Percentiles rank a stretch among this genome's conserved stretches.
Evolutionary conservation across 129 eudicot species (phyloP).

Genomic region (Mikania micrantha): DNA sequence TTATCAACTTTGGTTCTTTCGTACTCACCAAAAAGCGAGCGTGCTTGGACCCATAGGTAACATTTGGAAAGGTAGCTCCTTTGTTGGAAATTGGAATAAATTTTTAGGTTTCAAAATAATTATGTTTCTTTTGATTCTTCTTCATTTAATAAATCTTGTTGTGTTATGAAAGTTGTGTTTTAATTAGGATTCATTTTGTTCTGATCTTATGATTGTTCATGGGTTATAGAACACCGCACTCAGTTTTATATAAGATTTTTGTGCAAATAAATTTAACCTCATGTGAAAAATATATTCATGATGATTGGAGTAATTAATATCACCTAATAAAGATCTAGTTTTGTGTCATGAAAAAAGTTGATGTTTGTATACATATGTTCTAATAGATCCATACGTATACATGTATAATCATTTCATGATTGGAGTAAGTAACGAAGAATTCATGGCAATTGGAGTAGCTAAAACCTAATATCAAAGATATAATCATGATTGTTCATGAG

Average conservation of each 20-base stretch:
- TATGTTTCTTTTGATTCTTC: slow-evolving; percentile 11
- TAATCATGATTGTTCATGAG: too few species aligned
- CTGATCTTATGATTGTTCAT: neutral
- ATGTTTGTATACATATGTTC: neutral
- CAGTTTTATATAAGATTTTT: neutral
- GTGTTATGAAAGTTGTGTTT: slow-evolving; percentile 1
- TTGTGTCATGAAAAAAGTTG: slow-evolving; percentile 1
- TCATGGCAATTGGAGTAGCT: too few species aligned
- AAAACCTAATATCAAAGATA: too few species aligned
- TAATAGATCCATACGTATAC: neutral
- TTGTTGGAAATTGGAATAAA: slow-evolving; percentile 3
- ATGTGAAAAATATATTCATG: neutral
- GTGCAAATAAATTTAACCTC: neutral
- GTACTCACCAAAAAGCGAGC: slow-evolving; percentile 80
- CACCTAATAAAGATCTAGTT: neutral
- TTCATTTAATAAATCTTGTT: neutral
- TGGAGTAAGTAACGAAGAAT: too few species aligned
- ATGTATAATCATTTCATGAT: too few species aligned
- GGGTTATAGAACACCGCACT: neutral
- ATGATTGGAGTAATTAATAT: neutral
- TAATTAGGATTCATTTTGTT: neutral
- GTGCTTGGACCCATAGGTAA: slow-evolving; percentile 95
- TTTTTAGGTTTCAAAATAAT: neutral
- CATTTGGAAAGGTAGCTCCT: slow-evolving; percentile 20
- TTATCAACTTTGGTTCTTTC: slow-evolving; percentile 70